Evolutionary conservation across 495 filamentous ascomycete genomes (phyloP), one percentile per base, ranked within the genome.

Genomic region (Cercophora newfieldiana): DNA sequence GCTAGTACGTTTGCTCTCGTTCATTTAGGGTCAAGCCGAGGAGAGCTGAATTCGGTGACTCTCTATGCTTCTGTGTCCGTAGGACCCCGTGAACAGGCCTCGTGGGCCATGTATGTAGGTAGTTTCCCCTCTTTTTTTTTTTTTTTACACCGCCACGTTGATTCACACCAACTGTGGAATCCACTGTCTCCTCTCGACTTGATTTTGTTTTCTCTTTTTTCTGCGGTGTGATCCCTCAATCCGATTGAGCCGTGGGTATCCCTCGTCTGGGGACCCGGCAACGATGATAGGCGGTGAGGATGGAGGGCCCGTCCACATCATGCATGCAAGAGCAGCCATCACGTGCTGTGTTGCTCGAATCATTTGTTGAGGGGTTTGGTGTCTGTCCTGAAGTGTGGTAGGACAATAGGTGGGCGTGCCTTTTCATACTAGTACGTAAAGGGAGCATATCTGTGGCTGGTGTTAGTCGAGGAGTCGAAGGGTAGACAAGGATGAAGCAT

Each of bases 401-500:
- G 48, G 44, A 10, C 14, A 31, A 18, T 28, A 49, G 14, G 33
- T 4, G 19, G 3, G 16, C 25, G 10, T 47, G 28, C 12, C 56
- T 25, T 44, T 18, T 77, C 66, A 83, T 61, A 83, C 76, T 24
- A 84, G 68, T 48, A 84, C 82, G 62, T 84, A 84, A 51, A 84
- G 82, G 5, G 82, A 83, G 66, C 82, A 84, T 53, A 84, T 84
- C 82, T 84, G 50, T 14, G 37, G 37, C n/a, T 7, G 24, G 12
- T 31, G 22, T 31, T 64, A 55, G 58, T 73, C 59, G 21, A 22
- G 31, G 7, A 21, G 51, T 47, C n/a, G 53, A 33, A n/a, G 5
- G 30, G 19, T 19, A 82, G n/a, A n/a, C n/a, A n/a, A n/a, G n/a
- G n/a, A n/a, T n/a, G n/a, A n/a, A n/a, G n/a, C 90, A 81, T 79